phyloP scores from a whole-genome alignment of 441 rosid genomes.

The Flueggea neowawraea region DNA sequence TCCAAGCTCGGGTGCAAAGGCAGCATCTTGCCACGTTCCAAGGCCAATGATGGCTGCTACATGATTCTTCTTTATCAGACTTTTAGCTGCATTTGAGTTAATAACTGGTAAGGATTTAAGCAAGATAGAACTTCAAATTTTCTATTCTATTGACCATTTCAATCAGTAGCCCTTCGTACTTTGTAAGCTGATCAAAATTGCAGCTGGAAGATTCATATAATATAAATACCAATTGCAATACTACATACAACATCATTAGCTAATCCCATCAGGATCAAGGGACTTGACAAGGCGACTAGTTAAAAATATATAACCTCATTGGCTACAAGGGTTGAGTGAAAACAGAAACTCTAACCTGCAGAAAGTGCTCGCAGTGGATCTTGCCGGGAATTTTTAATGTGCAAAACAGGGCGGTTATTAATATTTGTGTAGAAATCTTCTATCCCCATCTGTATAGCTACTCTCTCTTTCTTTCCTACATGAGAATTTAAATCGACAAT shows the following conservation, averaged over 20 bases:
- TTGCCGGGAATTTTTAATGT: background rate
- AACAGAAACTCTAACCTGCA: conserved; percentile 5
- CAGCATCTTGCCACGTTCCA: conserved; percentile 13
- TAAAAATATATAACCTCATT: too few species aligned
- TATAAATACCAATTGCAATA: too few species aligned
- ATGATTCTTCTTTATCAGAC: conserved; percentile 13
- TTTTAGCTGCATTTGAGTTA: conserved; percentile 14
- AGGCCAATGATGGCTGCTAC: conserved; percentile 17
- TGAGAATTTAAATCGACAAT: conserved; percentile 12
- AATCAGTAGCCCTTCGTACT: too few species aligned
- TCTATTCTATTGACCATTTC: background rate
- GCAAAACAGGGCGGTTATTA: background rate
- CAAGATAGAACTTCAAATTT: background rate
- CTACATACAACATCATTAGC: too few species aligned
- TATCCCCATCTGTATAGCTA: conserved; percentile 4
- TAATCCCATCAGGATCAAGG: too few species aligned
- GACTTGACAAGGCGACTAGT: too few species aligned
- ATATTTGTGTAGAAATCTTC: background rate
- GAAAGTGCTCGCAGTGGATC: conserved; percentile 11
- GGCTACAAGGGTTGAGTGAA: too few species aligned
- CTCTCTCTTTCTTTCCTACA: conserved; percentile 10
- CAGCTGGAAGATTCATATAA: too few species aligned
- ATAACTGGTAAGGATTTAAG: background rate
- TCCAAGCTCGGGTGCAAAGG: conserved; percentile 8
- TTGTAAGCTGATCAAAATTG: too few species aligned